Conservation (phyloP, 805 yeast species). For the Lipomyces yamadae region DNA sequence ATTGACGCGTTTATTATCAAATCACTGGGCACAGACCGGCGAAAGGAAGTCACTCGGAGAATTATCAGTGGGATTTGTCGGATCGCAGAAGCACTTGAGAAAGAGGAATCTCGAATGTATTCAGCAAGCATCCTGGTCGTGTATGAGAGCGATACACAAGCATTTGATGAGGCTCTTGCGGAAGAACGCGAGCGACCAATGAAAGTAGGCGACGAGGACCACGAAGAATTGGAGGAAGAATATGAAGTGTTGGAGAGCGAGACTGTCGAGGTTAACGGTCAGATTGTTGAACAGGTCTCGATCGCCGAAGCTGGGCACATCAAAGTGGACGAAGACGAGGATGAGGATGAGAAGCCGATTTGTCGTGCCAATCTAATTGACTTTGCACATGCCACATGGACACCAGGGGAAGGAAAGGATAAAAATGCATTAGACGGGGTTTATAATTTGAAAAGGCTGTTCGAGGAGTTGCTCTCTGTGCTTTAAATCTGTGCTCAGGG, state of each 20-base stretch:
- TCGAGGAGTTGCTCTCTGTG: slow-evolving; percentile 5
- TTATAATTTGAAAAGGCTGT: slow-evolving; percentile 53
- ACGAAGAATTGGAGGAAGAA: slow-evolving; percentile 42
- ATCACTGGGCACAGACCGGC: slow-evolving; percentile 44
- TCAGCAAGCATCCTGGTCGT: slow-evolving; percentile 76
- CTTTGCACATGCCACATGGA: slow-evolving; percentile 81
- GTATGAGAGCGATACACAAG: slow-evolving; percentile 65
- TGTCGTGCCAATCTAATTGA: slow-evolving; percentile 76
- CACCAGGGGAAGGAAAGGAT: slow-evolving; percentile 70
- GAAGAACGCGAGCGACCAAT: slow-evolving; percentile 3
- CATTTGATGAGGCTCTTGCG: slow-evolving; percentile 52
- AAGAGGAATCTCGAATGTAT: slow-evolving; percentile 65
- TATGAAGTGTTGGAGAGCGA: slow-evolving; percentile 30
- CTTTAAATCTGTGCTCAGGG: neutral
- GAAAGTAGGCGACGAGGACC: slow-evolving; percentile 14
- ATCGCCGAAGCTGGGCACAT: slow-evolving; percentile 8
- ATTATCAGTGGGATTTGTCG: slow-evolving; percentile 66
- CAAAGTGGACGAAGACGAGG: slow-evolving; percentile 33
- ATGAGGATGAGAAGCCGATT: slow-evolving; percentile 46
- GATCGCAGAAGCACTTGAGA: slow-evolving; percentile 66
- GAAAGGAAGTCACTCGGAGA: slow-evolving; percentile 50
- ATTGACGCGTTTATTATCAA: slow-evolving; percentile 51
- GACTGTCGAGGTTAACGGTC: slow-evolving; percentile 27
- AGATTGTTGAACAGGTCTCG: slow-evolving; percentile 20
- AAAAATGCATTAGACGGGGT: slow-evolving; percentile 73